Evolutionary conservation across 176 grass and related monocot species (phyloP), one percentile per base, ranked within the genome.

Genomic region (Hsuehochloa calcarea): DNA sequence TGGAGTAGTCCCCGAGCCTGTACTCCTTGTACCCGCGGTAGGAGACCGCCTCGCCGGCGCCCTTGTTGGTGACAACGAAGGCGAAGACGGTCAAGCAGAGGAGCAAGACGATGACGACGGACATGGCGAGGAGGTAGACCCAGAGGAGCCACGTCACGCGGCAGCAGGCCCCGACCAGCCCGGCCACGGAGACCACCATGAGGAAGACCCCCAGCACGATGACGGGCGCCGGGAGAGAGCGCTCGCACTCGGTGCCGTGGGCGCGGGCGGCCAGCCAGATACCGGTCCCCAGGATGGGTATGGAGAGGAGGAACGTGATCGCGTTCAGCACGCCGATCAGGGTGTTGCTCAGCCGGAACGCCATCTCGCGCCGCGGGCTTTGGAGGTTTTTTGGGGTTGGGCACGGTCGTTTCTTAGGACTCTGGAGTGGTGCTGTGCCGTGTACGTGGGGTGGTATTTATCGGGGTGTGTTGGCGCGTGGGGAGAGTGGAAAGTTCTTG

Each of bases 121-220:
- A 98, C 96, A 98, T 98, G 67, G 92, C 89, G 59, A 90, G 52
- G 37, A 98, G 96, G 89, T 98, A 98, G 62, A 90, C 54, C 96
- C 93, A 98, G 72, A 98, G 93, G 22, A 98, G 96, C 82, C 89
- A 93, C 0, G 93, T 90, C 10, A 90, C 85, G 34, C 93, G 89
- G 84, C 89, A 98, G 89, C 96, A 98, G 0, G 96, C 85, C 16
- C 96, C 96, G 89, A 98, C 15, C 4, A 98, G 80, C 0, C 96
- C 96, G 2, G 91, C 93, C 5, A 98, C 5, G 43, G 96, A 98
- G 61, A 98, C 91, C 3, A 86, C 40, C 35, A 98, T 54, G 68
- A 98, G 89, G 81, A 98, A 84, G n/a, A 74, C 89, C 0, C 96
- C 96, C 0, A 98, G 1, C 0, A 69, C 89, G 80, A 98, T 98